Base-by-base conservation (phyloP, 164 flowering plant species). In the Chimonanthus salicifolius region DNA sequence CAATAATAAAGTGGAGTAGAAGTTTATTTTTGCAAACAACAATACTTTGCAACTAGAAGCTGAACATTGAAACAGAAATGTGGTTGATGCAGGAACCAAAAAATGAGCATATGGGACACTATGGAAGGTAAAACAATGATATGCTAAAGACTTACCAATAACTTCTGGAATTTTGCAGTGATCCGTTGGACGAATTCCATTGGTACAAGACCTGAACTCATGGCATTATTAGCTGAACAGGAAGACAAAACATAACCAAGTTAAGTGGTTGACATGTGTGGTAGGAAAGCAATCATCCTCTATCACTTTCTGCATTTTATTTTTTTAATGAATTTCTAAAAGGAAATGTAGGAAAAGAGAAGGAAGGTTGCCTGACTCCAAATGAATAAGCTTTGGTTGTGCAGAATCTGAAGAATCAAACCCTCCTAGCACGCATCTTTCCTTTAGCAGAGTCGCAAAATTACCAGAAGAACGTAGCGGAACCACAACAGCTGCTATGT, bases 401-500 rank as follows among this genome's bases (percentile, higher is more conserved):
- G 76, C 84, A 71, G 67, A 46, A 71, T 74, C 68, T 72, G 79
- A 73, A 64, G 51, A 70, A 68, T 79, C 78, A 73, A 71, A 67
- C 72, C 73, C 78, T 74, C 72, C 77, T 74, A 58, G 75, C 72
- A 77, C 78, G 72, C 33, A 75, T 64, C 77, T 75, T 73, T 81
- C 84, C 73, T 75, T 67, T n/a, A 64, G 33, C 15, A 74, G 48
- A 58, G 75, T 71, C 58, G 77, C 75, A 66, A 79, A 76, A 70
- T 75, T 49, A 70, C 71, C 81, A 70, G 74, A 43, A 74, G 82
- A 75, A 51, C 70, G 81, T 65, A 96, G 50, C 49, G 97, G 95
- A 79, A 96, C 87, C 76, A 94, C 88, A 84, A 88, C 84, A 73
- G 92, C 90, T 20, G 98, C 99, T 84, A 96, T 72, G 83, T 96